Evolutionary conservation across 176 grass and related monocot species (phyloP), one percentile per base, ranked within the genome.

Genomic region (Triticum dicoccoides): DNA sequence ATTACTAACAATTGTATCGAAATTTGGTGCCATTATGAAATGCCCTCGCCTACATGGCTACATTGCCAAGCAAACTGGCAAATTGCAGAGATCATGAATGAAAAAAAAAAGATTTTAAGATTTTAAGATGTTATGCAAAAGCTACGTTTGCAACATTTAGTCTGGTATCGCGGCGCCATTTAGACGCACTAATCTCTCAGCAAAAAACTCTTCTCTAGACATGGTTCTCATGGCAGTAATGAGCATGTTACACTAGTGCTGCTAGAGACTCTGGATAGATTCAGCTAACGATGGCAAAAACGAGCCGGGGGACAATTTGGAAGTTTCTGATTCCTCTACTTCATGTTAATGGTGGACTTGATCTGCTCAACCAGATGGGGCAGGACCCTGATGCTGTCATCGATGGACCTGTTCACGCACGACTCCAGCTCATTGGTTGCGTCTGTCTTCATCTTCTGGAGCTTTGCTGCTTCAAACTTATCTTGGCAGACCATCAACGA

Each of bases 401-500:
- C 88, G 45, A 98, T 92, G 38, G 93, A 88, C 63, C 91, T 89
- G 82, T 86, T 94, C 27, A 98, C 88, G 2, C 96, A 98, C 3
- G 91, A 89, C 80, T 98, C 96, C 33, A 98, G 76, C n/a, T 94
- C 96, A 67, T 86, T 84, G 30, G 82, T 34, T 5, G 88, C 93
- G 15, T 91, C 86, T 4, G 84, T 94, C 89, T 95, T 89, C 51
- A 95, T 88, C 81, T 91, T 93, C 78, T 95, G 96, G 80, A 98
- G 90, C 84, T 89, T 95, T 68, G 86, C 88, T 49, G 84, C 78
- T 87, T 98, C 93, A 79, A 94, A 98, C 71, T 90, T 95, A 72
- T 98, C 96, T 86, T 98, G 93, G 65, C 93, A 94, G 42, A 92
- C 93, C 93, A 95, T 91, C 77, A 98, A 73, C 24, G 93, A 94